A percentile compares a stretch with the other conserved stretches of the same genome.
Conservation (phyloP, 768 basidiomycete genomes). For the Boletus edulis region DNA sequence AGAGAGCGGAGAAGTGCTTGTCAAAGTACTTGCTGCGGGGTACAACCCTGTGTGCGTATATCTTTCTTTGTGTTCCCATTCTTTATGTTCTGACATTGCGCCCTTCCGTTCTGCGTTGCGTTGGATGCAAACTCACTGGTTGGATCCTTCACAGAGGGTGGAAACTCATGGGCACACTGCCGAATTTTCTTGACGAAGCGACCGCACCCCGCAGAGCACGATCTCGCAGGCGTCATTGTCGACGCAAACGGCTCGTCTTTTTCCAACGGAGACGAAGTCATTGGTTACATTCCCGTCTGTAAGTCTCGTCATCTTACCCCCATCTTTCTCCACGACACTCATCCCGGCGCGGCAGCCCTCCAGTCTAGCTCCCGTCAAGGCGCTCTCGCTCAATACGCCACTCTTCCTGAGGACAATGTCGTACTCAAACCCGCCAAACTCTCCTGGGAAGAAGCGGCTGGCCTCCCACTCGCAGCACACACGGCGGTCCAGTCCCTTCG, state of each 20-base stretch:
- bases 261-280: conserved; percentile 59
- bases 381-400: conserved; percentile 54
- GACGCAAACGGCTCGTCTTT: conserved; percentile 53
- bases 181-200: conserved; percentile 46
- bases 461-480: conserved; percentile 52
- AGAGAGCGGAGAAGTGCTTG: conserved; percentile 50
- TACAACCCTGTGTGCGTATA: conserved; percentile 63
- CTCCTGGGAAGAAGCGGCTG: conserved; percentile 56
- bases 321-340: not conserved
- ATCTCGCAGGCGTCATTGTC: conserved; percentile 62
- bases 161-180: conserved; percentile 51
- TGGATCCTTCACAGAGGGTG: conserved; percentile 44
- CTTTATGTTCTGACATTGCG: not conserved
- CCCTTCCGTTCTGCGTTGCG: not conserved
- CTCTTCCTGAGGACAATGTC: conserved; percentile 45
- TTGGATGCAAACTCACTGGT: too few relatives aligned
- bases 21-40: conserved; percentile 52
- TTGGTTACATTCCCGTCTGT: conserved; percentile 50
- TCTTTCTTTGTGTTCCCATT: not conserved
- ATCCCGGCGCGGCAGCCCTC: conserved; percentile 12
- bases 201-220: conserved; percentile 57
- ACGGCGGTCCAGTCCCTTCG: conserved; percentile 61
- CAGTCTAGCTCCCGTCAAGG: conserved; percentile 46
- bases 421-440: conserved; percentile 43
- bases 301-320: conserved; percentile 3